Evolutionary conservation across 108 stramenopile species (phyloP).

Genomic region (Nitzschia putrida): DNA sequence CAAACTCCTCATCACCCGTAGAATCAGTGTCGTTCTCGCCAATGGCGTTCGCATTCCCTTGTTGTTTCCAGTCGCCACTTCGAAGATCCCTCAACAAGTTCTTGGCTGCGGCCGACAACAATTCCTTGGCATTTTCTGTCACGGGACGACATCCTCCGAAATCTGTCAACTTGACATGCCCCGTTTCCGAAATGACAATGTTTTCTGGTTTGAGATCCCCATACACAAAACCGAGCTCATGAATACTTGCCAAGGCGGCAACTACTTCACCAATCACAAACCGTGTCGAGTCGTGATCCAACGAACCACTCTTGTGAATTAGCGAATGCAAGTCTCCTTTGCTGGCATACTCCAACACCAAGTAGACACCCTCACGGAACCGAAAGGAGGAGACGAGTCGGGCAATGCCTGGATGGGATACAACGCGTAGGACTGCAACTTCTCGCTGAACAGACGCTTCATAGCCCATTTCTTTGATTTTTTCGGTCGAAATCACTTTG

Average conservation of each 20-base stretch:
- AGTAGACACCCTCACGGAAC: conserved; percentile 87
- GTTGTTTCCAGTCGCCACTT: conserved; percentile 88
- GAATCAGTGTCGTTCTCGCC: conserved; percentile 27
- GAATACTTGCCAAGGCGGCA: conserved; percentile 89
- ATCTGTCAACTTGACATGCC: conserved; percentile 95
- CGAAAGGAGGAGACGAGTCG: conserved; percentile 91
- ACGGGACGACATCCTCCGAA: conserved; percentile 93
- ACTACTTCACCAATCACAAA: conserved; percentile 91
- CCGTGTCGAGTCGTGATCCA: conserved; percentile 84
- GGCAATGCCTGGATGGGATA: conserved; percentile 92
- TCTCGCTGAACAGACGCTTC: conserved; percentile 85
- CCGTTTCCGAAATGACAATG: conserved; percentile 90
- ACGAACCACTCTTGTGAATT: conserved; percentile 78
- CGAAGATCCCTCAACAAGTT: conserved; percentile 68
- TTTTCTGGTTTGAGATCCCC: conserved; percentile 95
- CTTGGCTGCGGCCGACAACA: conserved; percentile 41
- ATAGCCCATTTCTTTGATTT: conserved; percentile 82
- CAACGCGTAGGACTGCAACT: conserved; percentile 80
- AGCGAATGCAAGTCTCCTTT: conserved; percentile 91
- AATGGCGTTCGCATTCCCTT: conserved; percentile 14
- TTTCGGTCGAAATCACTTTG: conserved; percentile 83
- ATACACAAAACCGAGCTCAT: conserved; percentile 83
- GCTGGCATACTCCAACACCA: conserved; percentile 95
- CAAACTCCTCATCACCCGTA: conserved; percentile 4
- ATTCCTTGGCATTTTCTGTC: conserved; percentile 64